Percentiles rank a stretch among this genome's conserved stretches.
Conservation (phyloP, 31 red algal species). For the Asparagopsis taxiformis region DNA sequence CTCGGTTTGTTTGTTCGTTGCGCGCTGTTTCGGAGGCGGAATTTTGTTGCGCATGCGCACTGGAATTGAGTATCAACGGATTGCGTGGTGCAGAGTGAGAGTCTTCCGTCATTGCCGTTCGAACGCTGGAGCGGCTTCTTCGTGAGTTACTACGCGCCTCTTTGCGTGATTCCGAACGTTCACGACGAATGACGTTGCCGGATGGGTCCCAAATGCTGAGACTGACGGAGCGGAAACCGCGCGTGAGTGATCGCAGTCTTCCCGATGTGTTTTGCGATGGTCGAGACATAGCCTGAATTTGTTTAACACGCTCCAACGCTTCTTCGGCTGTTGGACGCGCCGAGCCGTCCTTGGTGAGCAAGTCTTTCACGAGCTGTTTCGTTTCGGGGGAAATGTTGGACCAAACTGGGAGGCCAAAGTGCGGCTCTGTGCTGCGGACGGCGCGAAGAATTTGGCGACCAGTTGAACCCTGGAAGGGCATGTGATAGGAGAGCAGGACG, state of each 20-base stretch:
- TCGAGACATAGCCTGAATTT: slow-evolving; percentile 4
- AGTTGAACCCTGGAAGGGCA: slow-evolving; percentile 87
- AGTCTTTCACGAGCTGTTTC: slow-evolving; percentile 53
- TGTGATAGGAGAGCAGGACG: slow-evolving; percentile 81
- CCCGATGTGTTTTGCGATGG: background rate
- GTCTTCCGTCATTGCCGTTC: no score
- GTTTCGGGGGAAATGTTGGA: slow-evolving; percentile 58
- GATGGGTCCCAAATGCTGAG: slow-evolving; percentile 67
- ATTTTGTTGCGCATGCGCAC: no score
- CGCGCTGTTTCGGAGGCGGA: no score
- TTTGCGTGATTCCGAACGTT: background rate
- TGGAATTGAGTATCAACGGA: no score
- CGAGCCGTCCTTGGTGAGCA: slow-evolving; percentile 48
- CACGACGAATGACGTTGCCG: slow-evolving; percentile 36
- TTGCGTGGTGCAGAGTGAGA: no score
- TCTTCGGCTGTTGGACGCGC: slow-evolving; percentile 37
- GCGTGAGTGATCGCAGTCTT: slow-evolving; percentile 24
- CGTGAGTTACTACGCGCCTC: background rate
- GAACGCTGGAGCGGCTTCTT: background rate
- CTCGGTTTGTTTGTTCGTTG: no score
- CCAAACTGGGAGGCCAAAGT: slow-evolving; percentile 69
- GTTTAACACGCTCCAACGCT: slow-evolving; percentile 51
- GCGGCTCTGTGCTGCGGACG: slow-evolving; percentile 41
- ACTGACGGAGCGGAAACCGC: slow-evolving; percentile 50
- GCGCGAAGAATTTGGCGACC: slow-evolving; percentile 58